phyloP scores from a whole-genome alignment of 306 rosid genomes.

The Hylodesmum podocarpum region DNA sequence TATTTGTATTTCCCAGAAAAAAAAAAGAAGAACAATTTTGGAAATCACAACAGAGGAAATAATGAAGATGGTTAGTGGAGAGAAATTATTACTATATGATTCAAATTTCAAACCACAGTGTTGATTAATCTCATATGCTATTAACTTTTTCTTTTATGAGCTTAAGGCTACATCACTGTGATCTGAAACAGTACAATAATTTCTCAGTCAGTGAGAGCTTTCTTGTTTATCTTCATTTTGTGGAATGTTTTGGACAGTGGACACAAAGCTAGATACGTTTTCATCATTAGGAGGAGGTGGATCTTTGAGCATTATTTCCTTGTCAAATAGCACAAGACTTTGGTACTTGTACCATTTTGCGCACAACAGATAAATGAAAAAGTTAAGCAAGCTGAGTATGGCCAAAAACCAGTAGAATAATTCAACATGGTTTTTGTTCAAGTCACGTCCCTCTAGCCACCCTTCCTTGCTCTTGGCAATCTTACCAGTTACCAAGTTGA shows the following conservation, averaged over 20 bases:
- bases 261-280: constrained; percentile 19
- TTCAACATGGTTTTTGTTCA: constrained; percentile 43
- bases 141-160: too few relatives aligned
- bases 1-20: background rate
- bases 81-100: too few relatives aligned
- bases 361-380: constrained; percentile 40
- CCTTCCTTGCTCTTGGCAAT: constrained; percentile 38
- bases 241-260: constrained; percentile 1
- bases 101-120: too few relatives aligned
- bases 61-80: background rate
- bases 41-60: background rate
- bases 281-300: background rate
- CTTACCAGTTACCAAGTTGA: constrained; percentile 38
- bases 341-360: constrained; percentile 62
- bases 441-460: constrained; percentile 54
- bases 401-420: constrained; percentile 56
- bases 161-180: too few relatives aligned
- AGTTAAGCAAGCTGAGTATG: constrained; percentile 48
- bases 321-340: constrained; percentile 26
- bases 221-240: background rate
- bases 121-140: too few relatives aligned
- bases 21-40: background rate
- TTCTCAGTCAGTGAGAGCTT: background rate
- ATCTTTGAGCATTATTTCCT: background rate
- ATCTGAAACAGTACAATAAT: background rate